Conservation (phyloP, 768 basidiomycete genomes). For the Suillus bovinus region DNA sequence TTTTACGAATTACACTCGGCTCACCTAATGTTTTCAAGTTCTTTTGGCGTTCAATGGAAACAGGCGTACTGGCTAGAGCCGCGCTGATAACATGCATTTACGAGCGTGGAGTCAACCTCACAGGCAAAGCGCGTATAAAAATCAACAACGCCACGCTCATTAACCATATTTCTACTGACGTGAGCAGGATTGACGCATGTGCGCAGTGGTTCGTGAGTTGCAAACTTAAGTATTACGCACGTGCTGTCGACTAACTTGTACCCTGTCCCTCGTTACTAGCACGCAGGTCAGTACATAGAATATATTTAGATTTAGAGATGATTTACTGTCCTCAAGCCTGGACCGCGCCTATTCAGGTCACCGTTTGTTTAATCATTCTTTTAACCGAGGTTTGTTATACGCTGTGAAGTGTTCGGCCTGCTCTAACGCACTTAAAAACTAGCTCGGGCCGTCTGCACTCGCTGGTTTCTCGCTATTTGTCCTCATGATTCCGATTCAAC, state of each 20-base stretch:
- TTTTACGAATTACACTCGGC: neutral
- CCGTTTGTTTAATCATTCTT: conserved; percentile 60
- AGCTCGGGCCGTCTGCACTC: conserved; percentile 71
- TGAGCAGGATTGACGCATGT: conserved; percentile 59
- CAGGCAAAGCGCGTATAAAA: conserved; percentile 62
- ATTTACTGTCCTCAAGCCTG: conserved; percentile 40
- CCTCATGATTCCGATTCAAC: conserved; percentile 61
- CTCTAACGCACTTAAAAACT: conserved; percentile 2
- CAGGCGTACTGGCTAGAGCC: conserved; percentile 63
- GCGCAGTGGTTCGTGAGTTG: conserved; percentile 73
- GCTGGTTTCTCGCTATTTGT: conserved; percentile 71
- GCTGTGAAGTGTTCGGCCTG: neutral
- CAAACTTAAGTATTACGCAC: neutral
- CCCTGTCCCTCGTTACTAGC: conserved; percentile 26
- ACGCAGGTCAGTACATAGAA: conserved; percentile 35
- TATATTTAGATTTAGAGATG: neutral
- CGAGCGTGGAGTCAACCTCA: conserved; percentile 64
- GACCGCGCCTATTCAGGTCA: conserved; percentile 70
- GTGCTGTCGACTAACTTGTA: neutral
- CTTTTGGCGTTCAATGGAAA: conserved; percentile 70
- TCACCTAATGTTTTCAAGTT: conserved; percentile 38
- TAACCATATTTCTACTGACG: conserved; percentile 67
- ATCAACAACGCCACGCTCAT: conserved; percentile 62
- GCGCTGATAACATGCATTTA: conserved; percentile 73
- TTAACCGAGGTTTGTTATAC: conserved; percentile 46